phyloP scores from a whole-genome alignment of 768 basidiomycete genomes.

The Phanerochaete carnosa region DNA sequence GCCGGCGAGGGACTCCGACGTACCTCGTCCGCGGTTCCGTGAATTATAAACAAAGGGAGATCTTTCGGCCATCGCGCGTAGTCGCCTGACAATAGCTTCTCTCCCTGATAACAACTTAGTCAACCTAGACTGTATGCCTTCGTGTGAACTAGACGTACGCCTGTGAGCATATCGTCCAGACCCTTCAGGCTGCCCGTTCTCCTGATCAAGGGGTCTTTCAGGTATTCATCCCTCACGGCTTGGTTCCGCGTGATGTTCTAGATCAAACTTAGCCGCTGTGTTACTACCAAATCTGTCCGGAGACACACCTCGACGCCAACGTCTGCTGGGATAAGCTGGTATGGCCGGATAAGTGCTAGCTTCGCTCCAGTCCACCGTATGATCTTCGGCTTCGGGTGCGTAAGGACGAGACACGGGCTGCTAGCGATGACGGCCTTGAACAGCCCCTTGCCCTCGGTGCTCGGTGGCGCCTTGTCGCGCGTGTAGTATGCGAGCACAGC shows the following conservation, averaged over 20 bases:
- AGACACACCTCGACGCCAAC: conserved; percentile 46
- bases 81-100: conserved; percentile 42
- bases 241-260: conserved; percentile 25
- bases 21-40: conserved; percentile 64
- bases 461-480: conserved; percentile 31
- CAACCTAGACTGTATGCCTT: neutral
- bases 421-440: conserved; percentile 65
- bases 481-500: conserved; percentile 59
- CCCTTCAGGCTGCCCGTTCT: conserved; percentile 55
- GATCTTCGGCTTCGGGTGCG: conserved; percentile 53
- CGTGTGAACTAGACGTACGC: conserved; percentile 32
- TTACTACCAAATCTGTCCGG: conserved; percentile 46
- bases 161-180: conserved; percentile 57
- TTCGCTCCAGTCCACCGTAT: conserved; percentile 51
- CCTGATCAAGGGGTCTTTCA: conserved; percentile 58
- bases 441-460: conserved; percentile 31
- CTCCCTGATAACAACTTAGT: conserved; percentile 45
- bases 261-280: conserved; percentile 16
- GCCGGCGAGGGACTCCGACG: neutral
- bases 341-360: conserved; percentile 46
- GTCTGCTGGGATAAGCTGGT: conserved; percentile 49
- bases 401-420: conserved; percentile 64
- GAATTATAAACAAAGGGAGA: conserved; percentile 63
- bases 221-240: conserved; percentile 37
- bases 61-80: conserved; percentile 60